These are phyloP conservation scores for Clavispora phyllophila DNA, from an alignment of 805 yeast species.

Conservation along the genomic window DNA sequence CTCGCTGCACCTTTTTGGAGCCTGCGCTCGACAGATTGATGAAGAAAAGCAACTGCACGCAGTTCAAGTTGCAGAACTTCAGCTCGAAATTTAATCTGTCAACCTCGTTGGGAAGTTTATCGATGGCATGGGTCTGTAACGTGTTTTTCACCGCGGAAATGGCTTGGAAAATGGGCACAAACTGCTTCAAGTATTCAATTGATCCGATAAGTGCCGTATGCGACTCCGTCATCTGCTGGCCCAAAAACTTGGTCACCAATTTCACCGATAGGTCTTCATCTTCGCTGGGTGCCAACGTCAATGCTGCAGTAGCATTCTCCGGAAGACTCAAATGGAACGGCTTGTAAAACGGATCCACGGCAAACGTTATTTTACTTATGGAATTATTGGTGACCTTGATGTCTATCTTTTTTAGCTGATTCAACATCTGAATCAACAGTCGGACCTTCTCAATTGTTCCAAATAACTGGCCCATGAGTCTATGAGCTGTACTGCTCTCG, in stretches of 20 bases:
- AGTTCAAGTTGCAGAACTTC: slow-evolving; percentile 25
- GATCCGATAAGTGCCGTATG: slow-evolving; percentile 24
- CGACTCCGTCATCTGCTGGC: slow-evolving; percentile 15
- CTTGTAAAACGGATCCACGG: slow-evolving; percentile 20
- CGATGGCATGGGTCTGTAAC: neutral
- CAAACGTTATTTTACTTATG: slow-evolving; percentile 24
- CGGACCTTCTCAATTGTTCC: slow-evolving; percentile 26
- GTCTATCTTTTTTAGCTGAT: slow-evolving; percentile 26
- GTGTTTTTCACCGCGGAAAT: slow-evolving; percentile 14
- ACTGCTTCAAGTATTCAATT: slow-evolving; percentile 28
- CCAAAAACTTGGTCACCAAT: slow-evolving; percentile 20
- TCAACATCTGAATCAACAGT: slow-evolving; percentile 27
- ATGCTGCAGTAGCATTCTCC: slow-evolving; percentile 2
- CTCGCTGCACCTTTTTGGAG: slow-evolving; percentile 32
- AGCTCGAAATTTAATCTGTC: slow-evolving; percentile 28
- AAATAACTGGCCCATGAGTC: slow-evolving; percentile 23
- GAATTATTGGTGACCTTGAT: slow-evolving; percentile 24
- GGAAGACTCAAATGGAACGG: slow-evolving; percentile 14
- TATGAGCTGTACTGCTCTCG: slow-evolving; percentile 5
- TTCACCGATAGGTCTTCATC: slow-evolving; percentile 12
- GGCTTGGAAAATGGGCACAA: slow-evolving; percentile 26
- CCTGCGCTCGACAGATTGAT: slow-evolving; percentile 22
- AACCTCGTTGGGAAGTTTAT: slow-evolving; percentile 26
- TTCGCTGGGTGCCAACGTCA: slow-evolving; percentile 5
- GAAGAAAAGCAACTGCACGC: slow-evolving; percentile 27